phyloP scores from a whole-genome alignment of 2,329 filamentous ascomycete species.

The Colletotrichum spaethianum region DNA sequence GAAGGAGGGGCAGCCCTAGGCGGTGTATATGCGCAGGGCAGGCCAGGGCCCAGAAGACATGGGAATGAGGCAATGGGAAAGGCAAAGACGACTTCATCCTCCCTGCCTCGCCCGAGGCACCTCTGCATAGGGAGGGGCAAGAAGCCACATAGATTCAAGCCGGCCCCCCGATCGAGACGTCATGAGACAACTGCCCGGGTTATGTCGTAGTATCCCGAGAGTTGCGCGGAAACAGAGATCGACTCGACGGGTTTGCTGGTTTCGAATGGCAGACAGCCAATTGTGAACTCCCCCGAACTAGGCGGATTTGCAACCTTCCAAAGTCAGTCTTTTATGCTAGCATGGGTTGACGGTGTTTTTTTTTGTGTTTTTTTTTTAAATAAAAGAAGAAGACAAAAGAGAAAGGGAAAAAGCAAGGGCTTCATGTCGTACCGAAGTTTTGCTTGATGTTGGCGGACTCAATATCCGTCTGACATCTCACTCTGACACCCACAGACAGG shows the following conservation, averaged over 20 bases:
- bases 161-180: not conserved
- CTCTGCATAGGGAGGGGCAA: not conserved
- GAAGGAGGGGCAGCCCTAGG: conserved; percentile 28
- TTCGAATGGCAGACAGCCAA: not conserved
- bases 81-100: conserved; percentile 36
- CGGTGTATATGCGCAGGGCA: conserved; percentile 1
- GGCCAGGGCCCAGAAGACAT: conserved; percentile 22
- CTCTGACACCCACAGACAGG: not conserved
- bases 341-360: not conserved
- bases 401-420: not conserved
- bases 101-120: not conserved
- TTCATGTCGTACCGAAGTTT: not conserved
- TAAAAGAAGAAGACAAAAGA: not conserved
- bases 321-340: not conserved
- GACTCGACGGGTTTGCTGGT: not conserved
- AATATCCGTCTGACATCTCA: not conserved
- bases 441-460: not conserved
- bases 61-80: conserved; percentile 29
- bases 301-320: not conserved
- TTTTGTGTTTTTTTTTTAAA: too few species aligned
- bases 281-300: not conserved
- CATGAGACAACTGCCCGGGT: not conserved
- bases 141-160: not conserved
- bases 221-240: not conserved
- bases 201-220: not conserved